Base-by-base conservation (phyloP, 2,329 filamentous ascomycete genomes). In the Neofusicoccum kwambonambiense region DNA sequence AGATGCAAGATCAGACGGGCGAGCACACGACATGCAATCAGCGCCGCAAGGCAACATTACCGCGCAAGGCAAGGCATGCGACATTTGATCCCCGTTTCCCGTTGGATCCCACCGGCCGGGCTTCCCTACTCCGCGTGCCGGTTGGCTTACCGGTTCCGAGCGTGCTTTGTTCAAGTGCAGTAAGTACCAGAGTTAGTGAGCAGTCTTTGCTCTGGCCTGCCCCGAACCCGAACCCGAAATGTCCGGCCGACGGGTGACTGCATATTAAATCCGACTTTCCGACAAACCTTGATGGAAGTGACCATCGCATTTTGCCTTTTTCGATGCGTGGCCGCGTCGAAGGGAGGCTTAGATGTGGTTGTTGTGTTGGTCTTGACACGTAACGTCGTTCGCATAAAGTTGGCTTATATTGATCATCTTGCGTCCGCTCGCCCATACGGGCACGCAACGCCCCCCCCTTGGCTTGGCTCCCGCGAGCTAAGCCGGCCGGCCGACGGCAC, bases 381-480 rank as follows among this genome's bases (percentile, higher is more conserved):
- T 58, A 58, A 58, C 41, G 56, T 45, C 56, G 56, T 58, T 47
- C 56, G 56, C 56, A 58, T 58, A 58, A 58, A 45, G 56, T 58
- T 58, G 56, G 41, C n/a, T 45, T 45, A 47, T 45, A 58, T 58
- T 58, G 56, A 58, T 47, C 56, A 58, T 58, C 56, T 58, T 45
- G 41, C 41, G 12, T 44, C 41, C 56, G 41, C 27, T 9, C 41
- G 19, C 19, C 56, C 56, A 58, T 58, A 44, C 56, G 56, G 42
- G 54, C 37, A 39, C 54, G 54, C 54, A 57, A 22, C 54, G 54
- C 31, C 42, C 49, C 39, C 54, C 41, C 41, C 42, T 58, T 45
- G 42, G 56, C 56, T 47, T 58, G 56, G 56, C 56, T 47, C 56
- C 56, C 56, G 56, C 41, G n/a, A 37, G 41, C 56, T 44, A 44